Evolutionary conservation across 148 eudicot genomes (phyloP).

Genomic region (Rhododendron molle): DNA sequence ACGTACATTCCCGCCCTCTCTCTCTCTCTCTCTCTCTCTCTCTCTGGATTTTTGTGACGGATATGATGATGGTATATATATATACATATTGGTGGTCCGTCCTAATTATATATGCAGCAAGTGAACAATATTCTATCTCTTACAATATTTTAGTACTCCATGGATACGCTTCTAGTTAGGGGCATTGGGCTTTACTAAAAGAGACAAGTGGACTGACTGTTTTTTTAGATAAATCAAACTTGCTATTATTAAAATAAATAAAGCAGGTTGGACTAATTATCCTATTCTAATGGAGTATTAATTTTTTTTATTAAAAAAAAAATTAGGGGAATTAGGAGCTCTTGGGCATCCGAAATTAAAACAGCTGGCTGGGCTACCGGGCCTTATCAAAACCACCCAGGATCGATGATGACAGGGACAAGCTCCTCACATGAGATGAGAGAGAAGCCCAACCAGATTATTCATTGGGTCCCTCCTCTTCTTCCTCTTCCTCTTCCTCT

Average conservation of each 20-base stretch:
- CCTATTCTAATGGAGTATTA: too few species aligned
- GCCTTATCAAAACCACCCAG: conserved; percentile 9
- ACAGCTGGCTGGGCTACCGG: conserved; percentile 22
- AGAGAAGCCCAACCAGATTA: conserved; percentile 36
- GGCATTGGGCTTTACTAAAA: background rate
- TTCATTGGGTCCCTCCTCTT: conserved; percentile 38
- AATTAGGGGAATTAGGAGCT: conserved; percentile 4
- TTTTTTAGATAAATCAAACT: background rate
- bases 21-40: background rate
- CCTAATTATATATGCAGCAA: background rate
- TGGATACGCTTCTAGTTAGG: background rate
- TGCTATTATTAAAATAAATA: background rate
- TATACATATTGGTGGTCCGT: conserved; percentile 8
- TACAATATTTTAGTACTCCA: background rate
- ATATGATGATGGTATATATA: background rate
- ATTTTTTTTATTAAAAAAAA: background rate
- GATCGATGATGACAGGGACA: conserved; percentile 30
- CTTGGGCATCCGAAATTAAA: conserved; percentile 6
- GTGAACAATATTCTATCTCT: background rate
- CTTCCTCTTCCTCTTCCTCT: background rate
- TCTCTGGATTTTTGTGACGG: background rate
- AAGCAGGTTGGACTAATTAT: background rate
- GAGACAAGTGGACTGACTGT: background rate
- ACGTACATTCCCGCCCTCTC: background rate
- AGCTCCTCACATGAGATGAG: conserved; percentile 35